A percentile compares a stretch with the other conserved stretches of the same genome.
phyloP scores from a whole-genome alignment of 2,329 filamentous ascomycete genomes.

The Neonectria magnoliae region DNA sequence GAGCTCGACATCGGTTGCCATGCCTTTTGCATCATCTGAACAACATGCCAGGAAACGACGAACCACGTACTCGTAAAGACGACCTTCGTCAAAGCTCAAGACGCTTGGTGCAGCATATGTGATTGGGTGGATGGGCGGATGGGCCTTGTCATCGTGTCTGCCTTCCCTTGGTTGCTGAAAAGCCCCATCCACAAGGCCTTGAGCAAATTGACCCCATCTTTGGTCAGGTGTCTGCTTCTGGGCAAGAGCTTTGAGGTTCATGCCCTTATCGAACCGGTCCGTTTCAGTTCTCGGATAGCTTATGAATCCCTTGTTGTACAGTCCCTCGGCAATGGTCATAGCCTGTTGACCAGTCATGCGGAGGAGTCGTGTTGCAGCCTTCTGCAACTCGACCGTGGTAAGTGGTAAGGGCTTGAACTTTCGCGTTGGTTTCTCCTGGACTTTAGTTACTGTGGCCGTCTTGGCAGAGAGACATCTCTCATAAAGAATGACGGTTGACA shows the following conservation, averaged over 20 bases:
- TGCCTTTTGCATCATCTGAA: conserved; percentile 90
- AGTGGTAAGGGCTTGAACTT: conserved; percentile 95
- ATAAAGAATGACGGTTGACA: conserved; percentile 81
- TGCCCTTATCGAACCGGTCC: conserved; percentile 90
- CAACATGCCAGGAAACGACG: conserved; percentile 95
- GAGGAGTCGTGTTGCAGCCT: conserved; percentile 89
- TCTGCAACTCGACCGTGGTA: conserved; percentile 96
- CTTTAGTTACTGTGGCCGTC: conserved; percentile 81
- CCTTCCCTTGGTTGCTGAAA: conserved; percentile 87
- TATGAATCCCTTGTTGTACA: conserved; percentile 96
- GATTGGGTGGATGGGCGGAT: conserved; percentile 96
- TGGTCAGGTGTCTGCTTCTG: conserved; percentile 83
- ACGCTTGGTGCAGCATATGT: conserved; percentile 78
- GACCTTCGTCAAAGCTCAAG: conserved; percentile 72
- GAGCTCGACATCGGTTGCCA: conserved; percentile 86
- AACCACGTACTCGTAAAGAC: conserved; percentile 91
- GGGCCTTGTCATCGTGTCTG: conserved; percentile 92
- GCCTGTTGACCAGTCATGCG: conserved; percentile 91
- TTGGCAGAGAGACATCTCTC: conserved; percentile 84
- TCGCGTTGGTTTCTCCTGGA: conserved; percentile 89
- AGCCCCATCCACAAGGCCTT: conserved; percentile 75
- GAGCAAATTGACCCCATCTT: conserved; percentile 84
- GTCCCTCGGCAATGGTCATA: conserved; percentile 85
- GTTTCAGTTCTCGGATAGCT: conserved; percentile 98
- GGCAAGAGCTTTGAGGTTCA: conserved; percentile 82